Conservation (phyloP, 2,329 filamentous ascomycete species). For the Raffaelea arxii region DNA sequence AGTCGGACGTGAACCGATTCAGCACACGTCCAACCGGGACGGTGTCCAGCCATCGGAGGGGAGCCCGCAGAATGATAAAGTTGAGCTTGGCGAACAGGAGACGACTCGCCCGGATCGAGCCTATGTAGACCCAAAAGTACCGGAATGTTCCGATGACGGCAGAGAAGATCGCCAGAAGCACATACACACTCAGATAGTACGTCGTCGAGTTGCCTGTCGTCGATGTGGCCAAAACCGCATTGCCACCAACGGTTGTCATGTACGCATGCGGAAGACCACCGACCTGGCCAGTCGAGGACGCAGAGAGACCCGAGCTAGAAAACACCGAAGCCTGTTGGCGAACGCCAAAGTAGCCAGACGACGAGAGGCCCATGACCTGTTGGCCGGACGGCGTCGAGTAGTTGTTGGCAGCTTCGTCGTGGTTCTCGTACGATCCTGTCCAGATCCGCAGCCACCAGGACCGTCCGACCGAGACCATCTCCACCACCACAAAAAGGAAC, state of each 20-base stretch:
- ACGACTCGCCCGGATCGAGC: constrained; percentile 60
- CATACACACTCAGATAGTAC: constrained; percentile 62
- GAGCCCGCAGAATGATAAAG: constrained; percentile 58
- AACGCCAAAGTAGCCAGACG: neutral
- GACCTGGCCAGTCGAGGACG: no score
- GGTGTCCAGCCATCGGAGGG: constrained; percentile 72
- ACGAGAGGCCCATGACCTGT: neutral
- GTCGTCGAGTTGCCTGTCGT: constrained; percentile 27
- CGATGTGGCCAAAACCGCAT: neutral
- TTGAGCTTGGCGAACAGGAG: constrained; percentile 58
- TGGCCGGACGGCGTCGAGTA: constrained; percentile 5
- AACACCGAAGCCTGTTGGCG: neutral
- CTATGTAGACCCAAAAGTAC: constrained; percentile 53
- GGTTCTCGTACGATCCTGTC: constrained; percentile 37
- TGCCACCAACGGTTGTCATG: neutral
- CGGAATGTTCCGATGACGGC: constrained; percentile 51
- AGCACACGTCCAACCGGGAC: constrained; percentile 67
- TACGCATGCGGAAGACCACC: no score
- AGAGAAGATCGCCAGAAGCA: constrained; percentile 46
- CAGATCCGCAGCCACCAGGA: constrained; percentile 58
- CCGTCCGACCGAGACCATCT: constrained; percentile 41
- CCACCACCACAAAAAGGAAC: constrained; percentile 42
- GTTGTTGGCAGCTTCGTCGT: constrained; percentile 10
- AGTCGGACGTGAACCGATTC: constrained; percentile 71
- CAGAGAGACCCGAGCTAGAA: neutral